Percentiles rank a stretch among this genome's conserved stretches.
Evolutionary conservation across 1,139 yeast genomes (phyloP).

Genomic region (Debaryomycetaceae sp.): DNA sequence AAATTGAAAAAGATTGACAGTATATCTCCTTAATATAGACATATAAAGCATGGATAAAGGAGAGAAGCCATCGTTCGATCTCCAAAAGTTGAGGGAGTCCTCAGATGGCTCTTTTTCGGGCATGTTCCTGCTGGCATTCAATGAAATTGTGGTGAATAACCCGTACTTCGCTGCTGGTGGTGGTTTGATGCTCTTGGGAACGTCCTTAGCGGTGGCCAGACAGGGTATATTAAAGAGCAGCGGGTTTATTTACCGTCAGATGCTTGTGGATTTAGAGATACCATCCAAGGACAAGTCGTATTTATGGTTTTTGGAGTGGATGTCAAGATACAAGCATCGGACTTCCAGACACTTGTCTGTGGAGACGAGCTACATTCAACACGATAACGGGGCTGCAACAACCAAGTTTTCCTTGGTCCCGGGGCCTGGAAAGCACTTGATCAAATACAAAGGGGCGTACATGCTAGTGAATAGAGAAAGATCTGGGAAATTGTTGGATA

Average conservation of each 20-base stretch:
- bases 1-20: neutral
- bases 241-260: constrained; percentile 69
- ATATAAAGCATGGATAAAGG: neutral
- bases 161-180: constrained; percentile 98
- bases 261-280: constrained; percentile 89
- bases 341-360: constrained; percentile 84
- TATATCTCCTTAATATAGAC: too few relatives aligned
- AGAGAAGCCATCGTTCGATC: constrained; percentile 19
- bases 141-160: constrained; percentile 63
- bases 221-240: constrained; percentile 65
- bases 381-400: constrained; percentile 86
- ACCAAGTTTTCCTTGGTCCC: constrained; percentile 94
- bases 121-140: constrained; percentile 36
- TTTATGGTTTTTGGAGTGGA: constrained; percentile 95
- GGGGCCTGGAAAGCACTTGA: constrained; percentile 93
- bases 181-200: constrained; percentile 91
- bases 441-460: constrained; percentile 81
- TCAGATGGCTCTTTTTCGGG: constrained; percentile 41
- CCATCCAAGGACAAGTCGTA: constrained; percentile 93
- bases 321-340: constrained; percentile 76
- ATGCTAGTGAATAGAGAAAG: constrained; percentile 88
- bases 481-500: constrained; percentile 82
- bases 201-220: constrained; percentile 75
- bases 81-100: constrained; percentile 31
- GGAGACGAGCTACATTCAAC: constrained; percentile 83